Conservation (phyloP, 176 grass and related monocot species). For the Carex kokanica region DNA sequence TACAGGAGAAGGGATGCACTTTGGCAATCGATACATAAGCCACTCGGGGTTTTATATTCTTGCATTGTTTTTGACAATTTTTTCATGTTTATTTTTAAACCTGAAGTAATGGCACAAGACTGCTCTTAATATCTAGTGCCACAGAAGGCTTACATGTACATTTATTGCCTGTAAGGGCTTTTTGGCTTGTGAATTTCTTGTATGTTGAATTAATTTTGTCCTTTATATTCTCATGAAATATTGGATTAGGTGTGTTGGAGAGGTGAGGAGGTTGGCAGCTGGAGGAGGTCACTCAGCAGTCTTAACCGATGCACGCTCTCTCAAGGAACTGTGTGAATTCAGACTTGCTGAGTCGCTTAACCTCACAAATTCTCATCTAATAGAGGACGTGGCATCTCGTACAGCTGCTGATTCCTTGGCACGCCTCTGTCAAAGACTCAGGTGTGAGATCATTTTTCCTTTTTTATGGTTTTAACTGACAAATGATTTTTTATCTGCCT, state of each 20-base stretch:
- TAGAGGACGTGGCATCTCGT: constrained; percentile 74
- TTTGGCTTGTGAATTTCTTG: not conserved
- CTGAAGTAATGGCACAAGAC: not conserved
- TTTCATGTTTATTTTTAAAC: not conserved
- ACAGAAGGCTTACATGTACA: no score
- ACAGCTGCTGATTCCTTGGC: constrained; percentile 81
- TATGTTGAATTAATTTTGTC: not conserved
- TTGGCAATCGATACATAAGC: not conserved
- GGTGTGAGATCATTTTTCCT: constrained; percentile 34
- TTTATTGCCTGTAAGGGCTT: not conserved
- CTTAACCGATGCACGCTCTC: constrained; percentile 79
- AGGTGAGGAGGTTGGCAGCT: constrained; percentile 78
- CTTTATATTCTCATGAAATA: not conserved
- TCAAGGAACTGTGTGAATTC: constrained; percentile 93
- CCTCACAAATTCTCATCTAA: constrained; percentile 50
- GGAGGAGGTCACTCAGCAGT: constrained; percentile 96
- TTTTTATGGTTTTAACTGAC: not conserved
- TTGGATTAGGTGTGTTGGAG: constrained; percentile 72
- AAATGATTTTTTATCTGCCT: not conserved
- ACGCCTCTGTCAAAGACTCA: constrained; percentile 70
- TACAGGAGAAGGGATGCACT: not conserved
- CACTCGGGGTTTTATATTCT: not conserved
- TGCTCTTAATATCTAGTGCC: not conserved
- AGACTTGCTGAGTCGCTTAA: constrained; percentile 75
- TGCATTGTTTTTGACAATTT: not conserved